Evolutionary conservation across 2,329 filamentous ascomycete species (phyloP).

Genomic region (Neodidymelliopsis sp.): DNA sequence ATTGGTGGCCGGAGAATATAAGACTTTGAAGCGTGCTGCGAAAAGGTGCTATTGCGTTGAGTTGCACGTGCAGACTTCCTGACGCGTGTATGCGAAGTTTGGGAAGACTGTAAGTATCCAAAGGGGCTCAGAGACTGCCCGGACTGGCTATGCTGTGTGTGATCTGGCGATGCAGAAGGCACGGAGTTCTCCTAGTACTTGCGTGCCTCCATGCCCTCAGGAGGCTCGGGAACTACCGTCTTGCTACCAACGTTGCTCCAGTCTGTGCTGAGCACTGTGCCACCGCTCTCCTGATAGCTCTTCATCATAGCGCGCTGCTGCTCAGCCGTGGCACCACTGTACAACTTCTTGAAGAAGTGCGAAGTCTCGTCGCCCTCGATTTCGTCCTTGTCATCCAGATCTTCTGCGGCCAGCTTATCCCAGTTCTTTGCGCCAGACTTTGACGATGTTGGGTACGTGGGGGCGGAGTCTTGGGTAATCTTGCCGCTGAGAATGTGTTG

Average conservation of each 20-base stretch:
- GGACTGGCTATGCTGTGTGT: no score
- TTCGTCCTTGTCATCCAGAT: slow-evolving; percentile 61
- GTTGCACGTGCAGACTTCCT: no score
- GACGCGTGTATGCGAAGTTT: no score
- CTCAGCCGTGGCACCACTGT: slow-evolving; percentile 77
- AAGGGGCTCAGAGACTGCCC: no score
- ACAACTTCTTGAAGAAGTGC: slow-evolving; percentile 89
- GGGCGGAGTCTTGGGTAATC: slow-evolving; percentile 48
- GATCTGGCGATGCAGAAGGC: not conserved
- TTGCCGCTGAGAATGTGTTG: slow-evolving; percentile 30
- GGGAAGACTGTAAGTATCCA: no score
- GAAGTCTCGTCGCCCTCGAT: slow-evolving; percentile 71
- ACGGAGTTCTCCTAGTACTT: slow-evolving; percentile 59
- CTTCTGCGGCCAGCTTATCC: slow-evolving; percentile 75
- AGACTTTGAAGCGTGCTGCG: no score
- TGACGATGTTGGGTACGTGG: slow-evolving; percentile 86
- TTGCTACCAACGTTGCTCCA: slow-evolving; percentile 82
- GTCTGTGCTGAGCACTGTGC: slow-evolving; percentile 89
- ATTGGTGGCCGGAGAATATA: no score
- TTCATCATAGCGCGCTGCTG: slow-evolving; percentile 96
- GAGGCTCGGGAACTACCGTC: slow-evolving; percentile 75
- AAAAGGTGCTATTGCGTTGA: no score
- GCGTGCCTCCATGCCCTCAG: slow-evolving; percentile 79
- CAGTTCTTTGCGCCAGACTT: slow-evolving; percentile 86
- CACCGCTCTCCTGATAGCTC: slow-evolving; percentile 92